These are phyloP conservation scores for Yamadazyma trypodendri DNA, from an alignment of 1,139 yeast genomes.

Conservation along the genomic window DNA sequence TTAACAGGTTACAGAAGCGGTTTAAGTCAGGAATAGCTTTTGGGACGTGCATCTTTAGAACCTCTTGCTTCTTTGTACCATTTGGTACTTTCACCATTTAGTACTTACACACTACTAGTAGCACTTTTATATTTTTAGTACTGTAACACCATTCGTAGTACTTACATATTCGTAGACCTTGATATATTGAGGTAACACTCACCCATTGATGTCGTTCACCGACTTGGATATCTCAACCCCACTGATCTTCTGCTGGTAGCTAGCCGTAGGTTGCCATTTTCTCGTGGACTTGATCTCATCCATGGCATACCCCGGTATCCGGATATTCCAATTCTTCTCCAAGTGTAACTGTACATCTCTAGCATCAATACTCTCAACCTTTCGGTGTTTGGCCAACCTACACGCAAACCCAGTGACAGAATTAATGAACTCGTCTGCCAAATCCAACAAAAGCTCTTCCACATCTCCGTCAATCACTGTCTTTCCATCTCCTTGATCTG, in stretches of 20 bases:
- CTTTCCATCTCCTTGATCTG: conserved; percentile 85
- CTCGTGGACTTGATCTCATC: conserved; percentile 88
- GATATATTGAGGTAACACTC: too few species aligned
- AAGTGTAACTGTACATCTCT: conserved; percentile 88
- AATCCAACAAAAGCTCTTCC: conserved; percentile 82
- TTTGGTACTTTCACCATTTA: too few species aligned
- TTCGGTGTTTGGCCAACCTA: conserved; percentile 89
- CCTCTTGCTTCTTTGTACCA: too few species aligned
- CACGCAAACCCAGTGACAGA: conserved; percentile 93
- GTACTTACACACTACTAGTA: too few species aligned
- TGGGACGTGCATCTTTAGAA: too few species aligned
- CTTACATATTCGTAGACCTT: too few species aligned
- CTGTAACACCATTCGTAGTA: too few species aligned
- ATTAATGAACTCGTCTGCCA: conserved; percentile 93
- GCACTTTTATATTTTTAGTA: too few species aligned
- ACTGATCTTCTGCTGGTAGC: conserved; percentile 63
- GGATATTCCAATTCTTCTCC: conserved; percentile 93
- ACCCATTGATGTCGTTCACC: conserved; percentile 19
- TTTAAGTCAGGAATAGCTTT: too few species aligned
- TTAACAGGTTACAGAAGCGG: too few species aligned
- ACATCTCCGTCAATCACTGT: conserved; percentile 95
- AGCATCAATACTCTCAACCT: conserved; percentile 83
- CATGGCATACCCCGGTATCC: conserved; percentile 88
- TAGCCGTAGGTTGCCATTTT: conserved; percentile 72
- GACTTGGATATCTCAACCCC: conserved; percentile 29